These are phyloP conservation scores for Trifolium repens DNA, from an alignment of 306 rosid genomes.

Conservation along the genomic window DNA sequence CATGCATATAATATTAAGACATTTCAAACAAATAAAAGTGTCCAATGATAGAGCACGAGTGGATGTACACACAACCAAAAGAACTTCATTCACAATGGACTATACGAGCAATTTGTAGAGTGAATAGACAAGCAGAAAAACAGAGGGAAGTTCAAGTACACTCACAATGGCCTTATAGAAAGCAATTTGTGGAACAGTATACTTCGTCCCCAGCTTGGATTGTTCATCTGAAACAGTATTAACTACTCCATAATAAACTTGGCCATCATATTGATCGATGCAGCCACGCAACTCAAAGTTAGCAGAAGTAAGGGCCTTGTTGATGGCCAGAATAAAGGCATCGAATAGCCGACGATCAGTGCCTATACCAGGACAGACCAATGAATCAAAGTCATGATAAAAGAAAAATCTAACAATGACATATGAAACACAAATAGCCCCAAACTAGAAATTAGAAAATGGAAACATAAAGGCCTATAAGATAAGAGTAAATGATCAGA, in stretches of 20 bases:
- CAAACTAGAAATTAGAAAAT: neutral
- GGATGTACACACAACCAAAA: neutral
- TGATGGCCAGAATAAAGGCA: constrained; percentile 74
- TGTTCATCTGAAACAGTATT: constrained; percentile 86
- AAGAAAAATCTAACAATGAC: neutral
- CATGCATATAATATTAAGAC: neutral
- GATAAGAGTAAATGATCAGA: constrained; percentile 18
- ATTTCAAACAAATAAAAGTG: constrained; percentile 29
- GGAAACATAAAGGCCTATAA: neutral
- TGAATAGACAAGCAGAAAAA: constrained; percentile 16
- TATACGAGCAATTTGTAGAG: constrained; percentile 4
- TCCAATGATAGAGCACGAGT: constrained; percentile 2
- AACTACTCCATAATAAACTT: constrained; percentile 82
- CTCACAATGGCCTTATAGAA: constrained; percentile 92
- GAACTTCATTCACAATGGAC: neutral
- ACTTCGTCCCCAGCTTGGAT: constrained; percentile 86
- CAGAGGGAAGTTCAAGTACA: constrained; percentile 33
- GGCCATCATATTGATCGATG: constrained; percentile 82
- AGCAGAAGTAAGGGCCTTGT: constrained; percentile 80
- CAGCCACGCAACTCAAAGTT: constrained; percentile 84
- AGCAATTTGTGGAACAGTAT: constrained; percentile 85
- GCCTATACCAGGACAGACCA: constrained; percentile 48
- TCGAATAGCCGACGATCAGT: constrained; percentile 57
- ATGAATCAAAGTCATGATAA: constrained; percentile 35
- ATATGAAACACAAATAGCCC: neutral